Base-by-base conservation (phyloP, 768 basidiomycete genomes). In the Leccinum uliginosum region DNA sequence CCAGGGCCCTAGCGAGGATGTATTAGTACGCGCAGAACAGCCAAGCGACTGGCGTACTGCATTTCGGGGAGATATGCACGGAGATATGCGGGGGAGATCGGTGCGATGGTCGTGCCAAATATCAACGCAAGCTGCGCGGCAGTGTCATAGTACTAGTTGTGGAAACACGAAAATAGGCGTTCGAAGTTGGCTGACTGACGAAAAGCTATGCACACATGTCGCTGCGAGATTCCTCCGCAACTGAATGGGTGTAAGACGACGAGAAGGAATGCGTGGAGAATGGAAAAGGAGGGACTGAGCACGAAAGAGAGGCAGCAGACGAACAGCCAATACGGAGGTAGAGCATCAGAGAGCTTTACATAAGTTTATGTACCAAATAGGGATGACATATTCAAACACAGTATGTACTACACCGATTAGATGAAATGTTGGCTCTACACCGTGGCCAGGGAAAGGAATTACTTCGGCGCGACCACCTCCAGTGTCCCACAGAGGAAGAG, bases 401-500 rank as follows among this genome's bases (percentile, higher is more conserved):
- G n/a, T n/a, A n/a, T n/a, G n/a, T n/a, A n/a, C n/a, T n/a, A n/a
- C n/a, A n/a, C n/a, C 10, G 19, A n/a, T 60, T 40, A 78, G 78
- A 76, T 56, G 91, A 93, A 67, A 78, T 93, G n/a, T 72, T 95
- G 21, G 85, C 87, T 10, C 78, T 98, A 1, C 96, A 98, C 71
- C 86, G 95, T 4, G 96, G 95, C 0, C 95, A 98, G 71, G 96
- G 96, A 0, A 79, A 91, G 29, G 96, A 98, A 62, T 76, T 99
- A 2, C 80, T 93, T 27, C 98, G 95, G 94, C 79, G 96, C 52
- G 96, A 98, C 64, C 87, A 86, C 9, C 73, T 98, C 12, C 84
- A 78, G 46, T 98, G 95, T 67, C 96, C 95, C 4, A 88, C 88
- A 0, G 96, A 99, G 69, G 89, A 94, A 61, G 91, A 98, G 63